A percentile compares a stretch with the other conserved stretches of the same genome.
phyloP scores from a whole-genome alignment of 176 grass and related monocot species.

The Bolboschoenus planiculmis region DNA sequence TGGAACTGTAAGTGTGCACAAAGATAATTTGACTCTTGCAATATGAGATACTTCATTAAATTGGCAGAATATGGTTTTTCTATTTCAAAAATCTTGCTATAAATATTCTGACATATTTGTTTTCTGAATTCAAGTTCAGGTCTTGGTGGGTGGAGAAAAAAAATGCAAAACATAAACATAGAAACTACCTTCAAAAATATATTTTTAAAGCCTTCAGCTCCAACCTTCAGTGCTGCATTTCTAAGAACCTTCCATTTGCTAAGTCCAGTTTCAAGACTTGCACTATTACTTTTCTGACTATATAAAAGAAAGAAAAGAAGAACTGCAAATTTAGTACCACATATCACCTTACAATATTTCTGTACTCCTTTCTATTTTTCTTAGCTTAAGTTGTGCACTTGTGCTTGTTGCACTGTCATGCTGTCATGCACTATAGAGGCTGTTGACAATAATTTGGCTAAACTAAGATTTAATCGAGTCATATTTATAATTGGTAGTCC shows the following conservation, averaged over 20 bases:
- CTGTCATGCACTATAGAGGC: neutral
- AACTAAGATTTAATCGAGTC: neutral
- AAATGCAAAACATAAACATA: neutral
- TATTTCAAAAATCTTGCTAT: neutral
- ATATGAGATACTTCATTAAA: neutral
- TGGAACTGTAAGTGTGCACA: neutral
- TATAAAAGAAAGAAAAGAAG: neutral
- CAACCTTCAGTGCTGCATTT: slow-evolving; percentile 54
- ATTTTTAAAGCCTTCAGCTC: slow-evolving; percentile 62
- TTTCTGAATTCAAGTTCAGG: neutral
- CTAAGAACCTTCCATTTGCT: slow-evolving; percentile 65
- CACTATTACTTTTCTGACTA: slow-evolving; percentile 26
- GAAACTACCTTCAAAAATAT: slow-evolving; percentile 69
- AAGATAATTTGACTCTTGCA: neutral
- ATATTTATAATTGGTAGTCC: neutral
- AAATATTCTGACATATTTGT: neutral
- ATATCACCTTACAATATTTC: slow-evolving; percentile 5
- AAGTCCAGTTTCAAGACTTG: slow-evolving; percentile 51
- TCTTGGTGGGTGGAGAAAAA: neutral
- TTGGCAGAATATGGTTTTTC: neutral
- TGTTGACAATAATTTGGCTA: neutral
- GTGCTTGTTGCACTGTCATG: neutral
- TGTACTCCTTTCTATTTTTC: neutral
- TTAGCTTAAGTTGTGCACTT: neutral
- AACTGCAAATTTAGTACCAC: slow-evolving; percentile 14